phyloP scores from a whole-genome alignment of 345 rosid genomes.

The Brassica cretica region DNA sequence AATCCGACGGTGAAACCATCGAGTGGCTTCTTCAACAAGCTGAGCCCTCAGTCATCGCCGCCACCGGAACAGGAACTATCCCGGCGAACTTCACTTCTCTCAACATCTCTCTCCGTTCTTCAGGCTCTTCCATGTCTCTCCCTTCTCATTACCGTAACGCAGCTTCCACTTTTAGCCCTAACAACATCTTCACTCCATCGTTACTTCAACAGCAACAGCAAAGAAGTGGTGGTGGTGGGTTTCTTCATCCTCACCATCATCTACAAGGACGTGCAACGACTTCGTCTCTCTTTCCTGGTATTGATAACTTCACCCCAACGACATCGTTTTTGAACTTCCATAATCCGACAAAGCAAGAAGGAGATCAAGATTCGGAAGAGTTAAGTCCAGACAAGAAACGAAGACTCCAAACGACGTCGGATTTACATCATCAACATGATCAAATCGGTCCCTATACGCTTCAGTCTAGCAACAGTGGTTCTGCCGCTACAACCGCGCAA shows the following conservation, averaged over 20 bases:
- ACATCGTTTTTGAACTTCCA: conserved; percentile 78
- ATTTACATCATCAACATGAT: conserved; percentile 41
- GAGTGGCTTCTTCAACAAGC: conserved; percentile 99
- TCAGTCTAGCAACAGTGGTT: conserved; percentile 54
- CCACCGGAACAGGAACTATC: conserved; percentile 96
- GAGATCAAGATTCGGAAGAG: conserved; percentile 43
- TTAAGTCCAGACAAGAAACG: conserved; percentile 56
- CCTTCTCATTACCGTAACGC: conserved; percentile 78
- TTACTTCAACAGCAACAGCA: conserved; percentile 33
- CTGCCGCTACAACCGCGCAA: conserved; percentile 61
- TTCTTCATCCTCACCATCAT: conserved; percentile 25
- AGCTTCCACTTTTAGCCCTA: conserved; percentile 56
- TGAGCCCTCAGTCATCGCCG: conserved; percentile 93
- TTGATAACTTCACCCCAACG: conserved; percentile 38
- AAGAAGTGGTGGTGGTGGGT: conserved; percentile 10
- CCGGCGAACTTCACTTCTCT: conserved; percentile 95
- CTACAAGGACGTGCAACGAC: conserved; percentile 38
- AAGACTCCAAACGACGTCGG: conserved; percentile 50
- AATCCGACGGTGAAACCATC: conserved; percentile 92
- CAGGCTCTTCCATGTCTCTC: conserved; percentile 85
- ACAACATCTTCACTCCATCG: conserved; percentile 22
- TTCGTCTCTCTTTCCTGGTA: conserved; percentile 37
- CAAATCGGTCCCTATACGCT: conserved; percentile 65
- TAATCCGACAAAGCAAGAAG: conserved; percentile 70
- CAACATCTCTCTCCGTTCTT: conserved; percentile 86